Evolutionary conservation across 1,284 basidiomycete species (phyloP).

Genomic region (Apiotrichum siamense): DNA sequence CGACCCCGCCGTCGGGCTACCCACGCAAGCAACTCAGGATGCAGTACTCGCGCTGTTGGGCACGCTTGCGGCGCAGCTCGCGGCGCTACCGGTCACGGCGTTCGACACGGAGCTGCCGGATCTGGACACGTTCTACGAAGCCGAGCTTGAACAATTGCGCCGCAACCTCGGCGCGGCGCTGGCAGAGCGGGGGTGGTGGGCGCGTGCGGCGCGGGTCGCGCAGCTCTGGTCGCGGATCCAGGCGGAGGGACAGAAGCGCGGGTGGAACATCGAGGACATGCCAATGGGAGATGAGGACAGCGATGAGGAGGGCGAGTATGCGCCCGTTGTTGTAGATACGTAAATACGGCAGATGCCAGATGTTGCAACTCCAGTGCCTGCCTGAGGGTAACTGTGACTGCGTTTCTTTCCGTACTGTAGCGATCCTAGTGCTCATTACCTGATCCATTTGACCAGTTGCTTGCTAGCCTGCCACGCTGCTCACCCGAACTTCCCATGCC

Average conservation of each 20-base stretch:
- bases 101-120: constrained; percentile 48
- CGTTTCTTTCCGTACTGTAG: background rate
- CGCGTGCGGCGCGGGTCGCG: constrained; percentile 1
- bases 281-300: constrained; percentile 21
- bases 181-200: constrained; percentile 7
- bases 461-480: too few relatives aligned
- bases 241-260: constrained; percentile 16
- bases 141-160: constrained; percentile 38
- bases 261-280: constrained; percentile 29
- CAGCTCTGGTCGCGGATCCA: constrained; percentile 13
- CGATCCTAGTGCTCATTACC: background rate
- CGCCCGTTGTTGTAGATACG: constrained; percentile 41
- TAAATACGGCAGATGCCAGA: too few relatives aligned
- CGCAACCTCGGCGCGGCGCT: constrained; percentile 19
- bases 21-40: background rate
- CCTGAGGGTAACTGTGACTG: background rate
- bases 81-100: constrained; percentile 36
- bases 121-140: constrained; percentile 42
- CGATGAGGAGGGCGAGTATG: constrained; percentile 45
- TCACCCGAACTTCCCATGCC: too few relatives aligned
- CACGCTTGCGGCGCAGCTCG: constrained; percentile 38
- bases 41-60: constrained; percentile 20
- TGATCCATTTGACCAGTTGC: background rate
- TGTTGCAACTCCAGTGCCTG: background rate
- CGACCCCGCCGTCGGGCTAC: constrained; percentile 1